These are phyloP conservation scores for Penicillium freii DNA, from an alignment of 2,329 filamentous ascomycete species.

Conservation along the genomic window DNA sequence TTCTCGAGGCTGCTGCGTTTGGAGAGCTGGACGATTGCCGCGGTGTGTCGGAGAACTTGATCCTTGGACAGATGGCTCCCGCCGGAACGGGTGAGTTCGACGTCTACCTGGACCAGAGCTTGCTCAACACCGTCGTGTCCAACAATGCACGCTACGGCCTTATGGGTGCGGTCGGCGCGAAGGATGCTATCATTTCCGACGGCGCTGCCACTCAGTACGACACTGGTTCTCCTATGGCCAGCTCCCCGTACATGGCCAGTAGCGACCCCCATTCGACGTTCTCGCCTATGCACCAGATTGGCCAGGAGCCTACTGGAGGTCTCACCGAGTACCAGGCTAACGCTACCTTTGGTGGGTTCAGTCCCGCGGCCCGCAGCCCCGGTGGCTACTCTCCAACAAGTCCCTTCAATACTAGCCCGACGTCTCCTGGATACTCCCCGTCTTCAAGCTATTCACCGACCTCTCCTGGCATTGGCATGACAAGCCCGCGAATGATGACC, in stretches of 20 bases:
- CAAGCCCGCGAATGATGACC: conserved; percentile 57
- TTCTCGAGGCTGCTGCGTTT: conserved; percentile 89
- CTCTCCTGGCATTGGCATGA: conserved; percentile 63
- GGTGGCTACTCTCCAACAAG: conserved; percentile 64
- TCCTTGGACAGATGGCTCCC: conserved; percentile 94
- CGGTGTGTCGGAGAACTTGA: conserved; percentile 97
- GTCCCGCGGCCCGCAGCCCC: conserved; percentile 67
- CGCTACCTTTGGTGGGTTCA: conserved; percentile 55
- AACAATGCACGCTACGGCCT: conserved; percentile 85
- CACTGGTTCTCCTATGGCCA: conserved; percentile 61
- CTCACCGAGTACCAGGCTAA: conserved; percentile 65
- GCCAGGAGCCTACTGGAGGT: conserved; percentile 57
- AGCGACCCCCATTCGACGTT: conserved; percentile 61
- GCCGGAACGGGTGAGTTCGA: conserved; percentile 97
- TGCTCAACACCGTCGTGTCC: conserved; percentile 91
- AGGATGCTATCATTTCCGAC: conserved; percentile 67
- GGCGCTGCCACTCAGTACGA: conserved; percentile 96
- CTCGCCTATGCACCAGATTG: conserved; percentile 73
- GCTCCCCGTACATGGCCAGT: conserved; percentile 62
- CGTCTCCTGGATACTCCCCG: conserved; percentile 66
- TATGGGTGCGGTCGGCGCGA: conserved; percentile 74
- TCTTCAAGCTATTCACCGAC: conserved; percentile 68
- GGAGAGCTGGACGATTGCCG: conserved; percentile 97
- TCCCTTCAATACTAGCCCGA: conserved; percentile 71
- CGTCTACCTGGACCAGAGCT: conserved; percentile 85